These are phyloP conservation scores for Isabelozyma heimii DNA, from an alignment of 805 yeast genomes.

Conservation along the genomic window DNA sequence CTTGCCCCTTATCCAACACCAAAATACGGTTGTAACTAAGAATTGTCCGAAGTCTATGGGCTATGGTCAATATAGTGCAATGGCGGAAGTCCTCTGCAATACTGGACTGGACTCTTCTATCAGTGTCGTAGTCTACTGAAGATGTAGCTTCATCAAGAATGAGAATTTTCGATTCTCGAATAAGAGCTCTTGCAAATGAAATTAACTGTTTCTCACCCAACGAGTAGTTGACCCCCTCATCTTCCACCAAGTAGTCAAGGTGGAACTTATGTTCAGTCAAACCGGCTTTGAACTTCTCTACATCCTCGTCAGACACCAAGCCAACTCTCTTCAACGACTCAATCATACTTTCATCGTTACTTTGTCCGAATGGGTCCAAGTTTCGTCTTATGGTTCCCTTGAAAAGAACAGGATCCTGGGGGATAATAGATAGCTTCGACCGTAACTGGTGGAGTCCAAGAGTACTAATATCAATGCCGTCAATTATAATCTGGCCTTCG, in stretches of 20 bases:
- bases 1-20: slow-evolving; percentile 32
- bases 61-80: slow-evolving; percentile 37
- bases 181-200: slow-evolving; percentile 37
- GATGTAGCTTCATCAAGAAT: slow-evolving; percentile 41
- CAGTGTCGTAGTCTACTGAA: slow-evolving; percentile 39
- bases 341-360: slow-evolving; percentile 10
- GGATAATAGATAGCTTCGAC: slow-evolving; percentile 12
- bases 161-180: slow-evolving; percentile 33
- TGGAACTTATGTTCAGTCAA: slow-evolving; percentile 34
- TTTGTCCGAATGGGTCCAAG: slow-evolving; percentile 12
- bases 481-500: slow-evolving; percentile 10
- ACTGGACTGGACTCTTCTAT: slow-evolving; percentile 31
- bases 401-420: slow-evolving; percentile 16
- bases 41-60: slow-evolving; percentile 38
- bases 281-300: slow-evolving; percentile 9
- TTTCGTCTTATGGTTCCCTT: slow-evolving; percentile 11
- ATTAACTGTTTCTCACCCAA: slow-evolving; percentile 39
- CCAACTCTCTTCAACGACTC: slow-evolving; percentile 10
- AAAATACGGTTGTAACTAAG: slow-evolving; percentile 32
- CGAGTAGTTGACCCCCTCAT: slow-evolving; percentile 35
- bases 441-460: slow-evolving; percentile 10
- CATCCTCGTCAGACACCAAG: slow-evolving; percentile 8
- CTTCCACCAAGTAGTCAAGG: slow-evolving; percentile 34
- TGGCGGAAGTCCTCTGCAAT: slow-evolving; percentile 28
- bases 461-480: slow-evolving; percentile 9